Evolutionary conservation across 257 asterid genomes (phyloP).

Genomic region (Scutellaria baicalensis): DNA sequence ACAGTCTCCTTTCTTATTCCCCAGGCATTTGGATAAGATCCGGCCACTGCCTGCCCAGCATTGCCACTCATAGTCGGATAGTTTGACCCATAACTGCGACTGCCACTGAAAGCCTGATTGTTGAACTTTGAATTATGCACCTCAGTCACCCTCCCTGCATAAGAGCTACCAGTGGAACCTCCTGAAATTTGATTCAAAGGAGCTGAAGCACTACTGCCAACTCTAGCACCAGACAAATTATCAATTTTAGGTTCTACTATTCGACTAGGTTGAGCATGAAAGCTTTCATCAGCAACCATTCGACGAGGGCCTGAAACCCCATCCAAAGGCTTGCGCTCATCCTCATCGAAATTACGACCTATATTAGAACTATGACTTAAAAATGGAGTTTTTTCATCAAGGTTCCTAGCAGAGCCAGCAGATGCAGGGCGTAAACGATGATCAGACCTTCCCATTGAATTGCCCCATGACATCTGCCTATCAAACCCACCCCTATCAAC

Average conservation of each 20-base stretch:
- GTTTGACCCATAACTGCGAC: constrained; percentile 30
- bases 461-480: constrained; percentile 67
- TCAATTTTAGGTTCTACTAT: constrained; percentile 41
- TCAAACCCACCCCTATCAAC: constrained; percentile 60
- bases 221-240: constrained; percentile 35
- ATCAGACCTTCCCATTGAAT: constrained; percentile 56
- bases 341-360: constrained; percentile 90
- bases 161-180: constrained; percentile 34
- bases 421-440: constrained; percentile 75
- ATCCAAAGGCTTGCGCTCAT: constrained; percentile 91
- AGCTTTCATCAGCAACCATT: constrained; percentile 58
- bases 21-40: constrained; percentile 77
- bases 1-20: constrained; percentile 62
- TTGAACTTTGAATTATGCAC: constrained; percentile 33
- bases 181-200: constrained; percentile 43
- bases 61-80: constrained; percentile 42
- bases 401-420: constrained; percentile 60
- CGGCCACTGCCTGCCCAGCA: constrained; percentile 38
- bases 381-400: constrained; percentile 71
- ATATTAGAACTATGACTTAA: constrained; percentile 40
- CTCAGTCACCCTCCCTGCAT: constrained; percentile 51
- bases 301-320: constrained; percentile 76
- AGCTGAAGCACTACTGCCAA: constrained; percentile 35
- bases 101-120: constrained; percentile 33
- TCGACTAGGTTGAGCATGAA: constrained; percentile 35